These are phyloP conservation scores for Colletotrichum tabaci DNA, from an alignment of 2,329 filamentous ascomycete genomes.

Conservation along the genomic window DNA sequence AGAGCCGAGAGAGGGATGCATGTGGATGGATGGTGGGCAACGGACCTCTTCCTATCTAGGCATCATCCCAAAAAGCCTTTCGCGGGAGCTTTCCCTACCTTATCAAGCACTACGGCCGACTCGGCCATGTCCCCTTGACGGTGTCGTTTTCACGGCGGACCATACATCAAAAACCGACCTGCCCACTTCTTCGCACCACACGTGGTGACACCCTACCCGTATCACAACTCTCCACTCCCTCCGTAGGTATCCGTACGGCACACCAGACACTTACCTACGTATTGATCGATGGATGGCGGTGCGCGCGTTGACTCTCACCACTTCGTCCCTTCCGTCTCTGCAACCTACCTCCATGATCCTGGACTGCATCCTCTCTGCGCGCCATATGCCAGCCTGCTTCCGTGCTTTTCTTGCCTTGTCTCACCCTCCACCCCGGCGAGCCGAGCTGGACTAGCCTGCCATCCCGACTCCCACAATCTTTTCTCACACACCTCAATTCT, in stretches of 20 bases:
- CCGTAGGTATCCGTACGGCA: too few species aligned
- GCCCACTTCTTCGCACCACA: slow-evolving; percentile 42
- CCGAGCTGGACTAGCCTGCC: slow-evolving; percentile 37
- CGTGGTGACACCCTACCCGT: slow-evolving; percentile 41
- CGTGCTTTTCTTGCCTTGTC: slow-evolving; percentile 41
- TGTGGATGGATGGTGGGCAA: neutral
- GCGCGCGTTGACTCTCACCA: neutral
- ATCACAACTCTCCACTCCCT: slow-evolving; percentile 40
- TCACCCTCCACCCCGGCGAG: slow-evolving; percentile 34
- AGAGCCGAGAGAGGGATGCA: neutral
- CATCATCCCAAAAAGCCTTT: slow-evolving; percentile 4
- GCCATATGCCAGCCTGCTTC: slow-evolving; percentile 43
- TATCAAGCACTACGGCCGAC: slow-evolving; percentile 20
- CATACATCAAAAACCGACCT: slow-evolving; percentile 21
- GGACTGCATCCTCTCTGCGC: slow-evolving; percentile 29
- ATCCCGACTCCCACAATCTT: slow-evolving; percentile 18
- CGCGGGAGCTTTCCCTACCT: slow-evolving; percentile 8
- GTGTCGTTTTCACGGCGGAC: slow-evolving; percentile 27
- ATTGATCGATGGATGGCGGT: slow-evolving; percentile 31
- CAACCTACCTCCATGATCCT: slow-evolving; percentile 28
- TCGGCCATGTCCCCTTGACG: slow-evolving; percentile 20
- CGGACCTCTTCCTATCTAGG: slow-evolving; percentile 9
- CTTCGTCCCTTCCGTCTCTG: slow-evolving; percentile 21
- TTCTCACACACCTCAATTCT: slow-evolving; percentile 38
- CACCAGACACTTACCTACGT: too few species aligned